phyloP scores from a whole-genome alignment of 2,329 filamentous ascomycete genomes.

The Aspergillus clavatus region DNA sequence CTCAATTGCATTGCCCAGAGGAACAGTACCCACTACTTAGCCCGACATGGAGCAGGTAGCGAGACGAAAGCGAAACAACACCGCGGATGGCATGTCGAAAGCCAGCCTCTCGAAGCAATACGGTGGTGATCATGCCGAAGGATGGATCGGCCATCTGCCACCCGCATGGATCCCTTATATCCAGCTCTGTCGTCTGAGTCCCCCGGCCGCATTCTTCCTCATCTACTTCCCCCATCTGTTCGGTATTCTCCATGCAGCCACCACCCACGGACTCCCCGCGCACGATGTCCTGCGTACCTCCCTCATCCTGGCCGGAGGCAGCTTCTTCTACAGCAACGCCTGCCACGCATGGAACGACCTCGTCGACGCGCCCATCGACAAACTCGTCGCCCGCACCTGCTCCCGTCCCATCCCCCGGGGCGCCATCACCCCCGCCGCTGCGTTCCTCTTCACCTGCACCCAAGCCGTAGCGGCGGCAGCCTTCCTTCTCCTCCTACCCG shows the following conservation, averaged over 20 bases:
- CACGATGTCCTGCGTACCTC: constrained; percentile 46
- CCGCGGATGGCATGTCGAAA: too few relatives aligned
- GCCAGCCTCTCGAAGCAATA: too few relatives aligned
- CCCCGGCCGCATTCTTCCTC: constrained; percentile 77
- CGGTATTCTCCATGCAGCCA: constrained; percentile 58
- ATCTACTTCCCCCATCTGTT: constrained; percentile 83
- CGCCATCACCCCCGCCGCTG: constrained; percentile 68
- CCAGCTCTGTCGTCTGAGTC: constrained; percentile 62
- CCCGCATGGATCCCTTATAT: constrained; percentile 6
- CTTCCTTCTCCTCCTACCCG: not conserved
- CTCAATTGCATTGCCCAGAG: too few relatives aligned
- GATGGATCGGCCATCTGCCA: too few relatives aligned
- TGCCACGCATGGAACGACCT: constrained; percentile 74
- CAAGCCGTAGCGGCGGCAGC: constrained; percentile 42
- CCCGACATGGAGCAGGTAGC: too few relatives aligned
- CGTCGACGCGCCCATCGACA: constrained; percentile 83
- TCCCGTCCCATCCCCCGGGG: constrained; percentile 68
- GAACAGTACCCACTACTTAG: too few relatives aligned
- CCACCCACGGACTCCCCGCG: constrained; percentile 53
- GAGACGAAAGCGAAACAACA: too few relatives aligned
- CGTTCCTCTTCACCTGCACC: constrained; percentile 66
- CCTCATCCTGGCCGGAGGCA: constrained; percentile 45
- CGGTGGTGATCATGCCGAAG: too few relatives aligned
- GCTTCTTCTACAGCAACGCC: constrained; percentile 79
- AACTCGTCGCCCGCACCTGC: constrained; percentile 69